Percentiles rank a stretch among this genome's conserved stretches.
Evolutionary conservation across 805 yeast genomes (phyloP).

Genomic region (Saccharomyces paradoxus): DNA sequence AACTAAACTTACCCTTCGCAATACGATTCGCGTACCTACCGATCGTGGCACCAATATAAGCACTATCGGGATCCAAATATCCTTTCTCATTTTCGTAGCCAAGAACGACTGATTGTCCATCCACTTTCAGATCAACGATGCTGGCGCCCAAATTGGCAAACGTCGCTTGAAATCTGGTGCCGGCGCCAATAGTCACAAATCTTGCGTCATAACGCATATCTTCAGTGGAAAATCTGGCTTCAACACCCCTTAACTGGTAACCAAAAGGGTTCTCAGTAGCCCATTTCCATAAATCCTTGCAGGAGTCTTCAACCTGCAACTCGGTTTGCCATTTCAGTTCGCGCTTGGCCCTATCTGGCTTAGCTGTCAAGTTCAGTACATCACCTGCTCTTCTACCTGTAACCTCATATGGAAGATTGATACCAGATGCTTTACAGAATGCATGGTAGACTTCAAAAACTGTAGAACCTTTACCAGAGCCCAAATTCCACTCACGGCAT

Average conservation of each 20-base stretch:
- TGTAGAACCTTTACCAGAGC: slow-evolving; percentile 74
- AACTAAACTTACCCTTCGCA: slow-evolving; percentile 34
- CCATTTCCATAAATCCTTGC: slow-evolving; percentile 74
- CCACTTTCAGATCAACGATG: slow-evolving; percentile 36
- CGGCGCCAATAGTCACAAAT: slow-evolving; percentile 26
- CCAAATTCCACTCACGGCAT: slow-evolving; percentile 74
- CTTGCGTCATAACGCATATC: slow-evolving; percentile 11
- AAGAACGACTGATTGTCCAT: slow-evolving; percentile 34
- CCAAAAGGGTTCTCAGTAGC: slow-evolving; percentile 61
- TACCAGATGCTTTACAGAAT: slow-evolving; percentile 58
- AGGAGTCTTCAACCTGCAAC: slow-evolving; percentile 51
- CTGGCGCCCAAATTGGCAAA: slow-evolving; percentile 46
- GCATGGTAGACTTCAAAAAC: slow-evolving; percentile 64
- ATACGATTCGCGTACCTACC: slow-evolving; percentile 63
- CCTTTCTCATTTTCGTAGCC: slow-evolving; percentile 33
- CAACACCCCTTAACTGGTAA: slow-evolving; percentile 31
- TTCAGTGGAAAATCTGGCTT: slow-evolving; percentile 15
- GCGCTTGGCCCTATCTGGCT: slow-evolving; percentile 53
- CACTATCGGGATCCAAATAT: slow-evolving; percentile 32
- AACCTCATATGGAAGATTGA: slow-evolving; percentile 55
- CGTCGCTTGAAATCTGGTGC: slow-evolving; percentile 32
- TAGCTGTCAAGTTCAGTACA: slow-evolving; percentile 66
- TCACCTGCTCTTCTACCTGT: slow-evolving; percentile 67
- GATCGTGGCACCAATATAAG: slow-evolving; percentile 55
- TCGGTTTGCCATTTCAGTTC: slow-evolving; percentile 62